A percentile compares a stretch with the other conserved stretches of the same genome.
phyloP scores from a whole-genome alignment of 2,329 filamentous ascomycete genomes.

The Fulvia fulva region DNA sequence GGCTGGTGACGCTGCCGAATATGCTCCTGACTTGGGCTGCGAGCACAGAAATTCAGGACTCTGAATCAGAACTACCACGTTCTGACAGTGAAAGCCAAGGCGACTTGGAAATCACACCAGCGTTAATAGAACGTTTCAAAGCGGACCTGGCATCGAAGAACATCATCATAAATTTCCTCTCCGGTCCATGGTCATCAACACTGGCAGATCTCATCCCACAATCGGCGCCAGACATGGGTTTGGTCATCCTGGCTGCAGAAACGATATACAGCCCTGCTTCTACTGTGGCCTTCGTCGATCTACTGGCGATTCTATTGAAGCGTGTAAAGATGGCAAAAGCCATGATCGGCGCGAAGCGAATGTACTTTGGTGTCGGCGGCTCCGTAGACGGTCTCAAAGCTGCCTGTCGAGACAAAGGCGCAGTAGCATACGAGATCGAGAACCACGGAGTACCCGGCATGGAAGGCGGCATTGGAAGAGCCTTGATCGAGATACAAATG shows the following conservation, averaged over 20 bases:
- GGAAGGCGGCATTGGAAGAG: constrained; percentile 43
- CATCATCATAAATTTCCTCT: constrained; percentile 63
- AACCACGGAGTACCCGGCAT: constrained; percentile 43
- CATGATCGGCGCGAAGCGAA: constrained; percentile 69
- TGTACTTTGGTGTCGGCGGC: constrained; percentile 82
- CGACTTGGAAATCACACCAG: constrained; percentile 61
- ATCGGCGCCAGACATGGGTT: constrained; percentile 37
- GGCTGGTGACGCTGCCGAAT: constrained; percentile 76
- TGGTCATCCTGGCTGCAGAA: constrained; percentile 67
- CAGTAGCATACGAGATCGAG: constrained; percentile 47
- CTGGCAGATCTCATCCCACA: constrained; percentile 57
- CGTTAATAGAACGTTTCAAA: constrained; percentile 57
- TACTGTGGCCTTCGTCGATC: constrained; percentile 64
- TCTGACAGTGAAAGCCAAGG: constrained; percentile 34
- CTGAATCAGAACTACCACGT: too few species aligned
- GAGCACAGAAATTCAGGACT: constrained; percentile 16
- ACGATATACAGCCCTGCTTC: constrained; percentile 79
- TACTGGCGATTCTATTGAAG: constrained; percentile 57
- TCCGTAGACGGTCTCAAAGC: constrained; percentile 69
- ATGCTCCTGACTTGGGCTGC: constrained; percentile 63
- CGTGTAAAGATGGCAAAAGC: constrained; percentile 55
- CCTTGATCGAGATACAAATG: constrained; percentile 46
- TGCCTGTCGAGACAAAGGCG: constrained; percentile 40
- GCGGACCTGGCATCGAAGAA: constrained; percentile 47
- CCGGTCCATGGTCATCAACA: constrained; percentile 65